phyloP scores from a whole-genome alignment of 176 grass and related monocot species.

The Hordeum marinum region DNA sequence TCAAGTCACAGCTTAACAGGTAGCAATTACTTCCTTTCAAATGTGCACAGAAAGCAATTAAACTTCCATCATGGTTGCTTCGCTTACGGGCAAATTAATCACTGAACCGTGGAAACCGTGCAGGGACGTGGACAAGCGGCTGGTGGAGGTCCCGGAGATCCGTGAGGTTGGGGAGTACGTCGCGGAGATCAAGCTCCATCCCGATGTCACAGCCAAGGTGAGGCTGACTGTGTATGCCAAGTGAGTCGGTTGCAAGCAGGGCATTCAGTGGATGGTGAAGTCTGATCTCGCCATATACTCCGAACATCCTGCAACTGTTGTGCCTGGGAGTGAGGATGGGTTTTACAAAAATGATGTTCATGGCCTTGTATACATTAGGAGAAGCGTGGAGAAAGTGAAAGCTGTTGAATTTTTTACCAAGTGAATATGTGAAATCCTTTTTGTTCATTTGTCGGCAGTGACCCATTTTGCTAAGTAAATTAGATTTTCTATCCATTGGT shows the following conservation, averaged over 20 bases:
- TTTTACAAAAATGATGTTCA: not conserved
- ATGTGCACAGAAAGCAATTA: not conserved
- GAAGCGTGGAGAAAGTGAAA: not conserved
- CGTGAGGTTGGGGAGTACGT: conserved; percentile 81
- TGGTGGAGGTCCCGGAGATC: conserved; percentile 78
- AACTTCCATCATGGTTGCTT: not conserved
- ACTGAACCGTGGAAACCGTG: not conserved
- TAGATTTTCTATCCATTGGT: not conserved
- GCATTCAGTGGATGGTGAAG: not conserved
- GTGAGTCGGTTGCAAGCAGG: conserved; percentile 14
- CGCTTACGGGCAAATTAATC: conserved; percentile 1
- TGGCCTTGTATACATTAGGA: not conserved
- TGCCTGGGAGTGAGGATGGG: not conserved
- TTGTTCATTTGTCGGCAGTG: not conserved
- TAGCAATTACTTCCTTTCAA: conserved; percentile 20
- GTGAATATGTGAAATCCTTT: not conserved
- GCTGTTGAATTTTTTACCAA: not conserved
- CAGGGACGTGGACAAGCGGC: conserved; percentile 71
- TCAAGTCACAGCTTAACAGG: conserved; percentile 86
- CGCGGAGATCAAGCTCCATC: conserved; percentile 87
- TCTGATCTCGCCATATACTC: not conserved
- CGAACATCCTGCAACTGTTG: not conserved
- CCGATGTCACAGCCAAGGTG: conserved; percentile 73
- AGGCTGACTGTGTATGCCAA: conserved; percentile 66
- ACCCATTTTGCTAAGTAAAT: not conserved